Evolutionary conservation across 352 stramenopile genomes (phyloP).

Genomic region (Pythium angustatum): DNA sequence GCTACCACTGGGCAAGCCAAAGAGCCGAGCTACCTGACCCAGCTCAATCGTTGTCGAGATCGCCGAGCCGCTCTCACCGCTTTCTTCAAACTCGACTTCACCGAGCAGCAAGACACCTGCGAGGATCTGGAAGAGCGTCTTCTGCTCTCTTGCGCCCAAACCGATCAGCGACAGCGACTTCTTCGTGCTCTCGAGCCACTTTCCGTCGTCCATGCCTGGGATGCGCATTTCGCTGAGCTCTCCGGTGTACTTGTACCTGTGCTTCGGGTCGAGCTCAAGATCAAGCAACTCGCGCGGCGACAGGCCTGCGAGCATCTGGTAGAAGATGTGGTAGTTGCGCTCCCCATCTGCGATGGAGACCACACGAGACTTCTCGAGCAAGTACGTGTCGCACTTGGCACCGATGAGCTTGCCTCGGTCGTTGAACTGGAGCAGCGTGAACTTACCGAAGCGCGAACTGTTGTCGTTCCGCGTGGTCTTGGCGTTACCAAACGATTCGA

Average conservation of each 20-base stretch:
- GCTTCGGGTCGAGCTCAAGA: conserved; percentile 61
- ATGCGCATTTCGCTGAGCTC: conserved; percentile 78
- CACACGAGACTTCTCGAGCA: conserved; percentile 96
- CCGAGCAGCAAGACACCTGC: conserved; percentile 95
- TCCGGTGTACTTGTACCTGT: conserved; percentile 77
- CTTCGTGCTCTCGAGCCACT: conserved; percentile 80
- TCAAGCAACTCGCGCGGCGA: conserved; percentile 53
- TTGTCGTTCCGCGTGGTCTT: conserved; percentile 95
- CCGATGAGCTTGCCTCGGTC: conserved; percentile 73
- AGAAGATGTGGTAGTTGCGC: conserved; percentile 98
- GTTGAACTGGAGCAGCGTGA: conserved; percentile 90
- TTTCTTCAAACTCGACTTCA: conserved; percentile 92
- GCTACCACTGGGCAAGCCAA: conserved; percentile 83
- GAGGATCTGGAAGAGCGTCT: conserved; percentile 82
- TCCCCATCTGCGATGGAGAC: conserved; percentile 94
- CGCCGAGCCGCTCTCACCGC: conserved; percentile 66
- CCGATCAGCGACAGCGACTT: conserved; percentile 82
- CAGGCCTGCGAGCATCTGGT: conserved; percentile 88
- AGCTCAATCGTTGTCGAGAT: conserved; percentile 72
- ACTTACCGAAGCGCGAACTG: conserved; percentile 90
- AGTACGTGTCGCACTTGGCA: conserved; percentile 92
- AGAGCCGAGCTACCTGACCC: conserved; percentile 82
- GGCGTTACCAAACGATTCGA: conserved; percentile 94
- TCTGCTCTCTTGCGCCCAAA: conserved; percentile 52
- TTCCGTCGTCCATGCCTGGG: conserved; percentile 80